Percentiles rank a stretch among this genome's conserved stretches.
Evolutionary conservation across 2,329 filamentous ascomycete genomes (phyloP).

Genomic region (Coleophoma cylindrospora): DNA sequence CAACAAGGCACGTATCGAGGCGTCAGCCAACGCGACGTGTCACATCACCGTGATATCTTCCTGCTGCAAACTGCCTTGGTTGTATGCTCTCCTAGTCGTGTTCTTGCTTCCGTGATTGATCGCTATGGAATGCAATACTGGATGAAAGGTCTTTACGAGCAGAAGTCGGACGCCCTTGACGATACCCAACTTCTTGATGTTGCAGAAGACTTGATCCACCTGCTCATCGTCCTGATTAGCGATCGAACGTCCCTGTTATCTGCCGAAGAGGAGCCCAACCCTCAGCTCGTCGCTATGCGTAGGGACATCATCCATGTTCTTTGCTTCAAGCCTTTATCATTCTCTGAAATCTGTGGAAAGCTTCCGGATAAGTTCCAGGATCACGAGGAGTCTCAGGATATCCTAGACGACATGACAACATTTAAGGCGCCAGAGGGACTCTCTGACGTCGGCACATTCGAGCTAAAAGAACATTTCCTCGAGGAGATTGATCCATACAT

Average conservation of each 20-base stretch:
- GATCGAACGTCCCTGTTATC: slow-evolving; percentile 79
- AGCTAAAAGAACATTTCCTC: slow-evolving; percentile 80
- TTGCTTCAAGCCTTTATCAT: slow-evolving; percentile 94
- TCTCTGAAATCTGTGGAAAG: slow-evolving; percentile 83
- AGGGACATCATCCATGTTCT: slow-evolving; percentile 90
- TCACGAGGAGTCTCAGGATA: slow-evolving; percentile 77
- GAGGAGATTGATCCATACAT: slow-evolving; percentile 93
- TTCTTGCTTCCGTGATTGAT: slow-evolving; percentile 85
- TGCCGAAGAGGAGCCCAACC: slow-evolving; percentile 57
- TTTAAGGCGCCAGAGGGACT: slow-evolving; percentile 90
- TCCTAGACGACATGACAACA: slow-evolving; percentile 81
- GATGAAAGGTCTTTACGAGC: slow-evolving; percentile 78
- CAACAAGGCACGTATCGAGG: slow-evolving; percentile 92
- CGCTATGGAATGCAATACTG: slow-evolving; percentile 84
- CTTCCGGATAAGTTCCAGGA: slow-evolving; percentile 88
- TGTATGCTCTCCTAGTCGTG: slow-evolving; percentile 74
- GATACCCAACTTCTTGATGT: slow-evolving; percentile 86
- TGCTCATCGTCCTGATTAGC: slow-evolving; percentile 85
- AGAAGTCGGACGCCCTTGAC: slow-evolving; percentile 70
- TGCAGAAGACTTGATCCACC: slow-evolving; percentile 91
- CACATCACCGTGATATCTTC: slow-evolving; percentile 92
- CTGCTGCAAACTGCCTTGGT: slow-evolving; percentile 88
- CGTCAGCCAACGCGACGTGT: slow-evolving; percentile 83
- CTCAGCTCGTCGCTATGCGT: slow-evolving; percentile 67
- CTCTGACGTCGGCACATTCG: slow-evolving; percentile 89